A percentile compares a stretch with the other conserved stretches of the same genome.
Evolutionary conservation across 768 basidiomycete species (phyloP).

Genomic region (Zangia roseola): DNA sequence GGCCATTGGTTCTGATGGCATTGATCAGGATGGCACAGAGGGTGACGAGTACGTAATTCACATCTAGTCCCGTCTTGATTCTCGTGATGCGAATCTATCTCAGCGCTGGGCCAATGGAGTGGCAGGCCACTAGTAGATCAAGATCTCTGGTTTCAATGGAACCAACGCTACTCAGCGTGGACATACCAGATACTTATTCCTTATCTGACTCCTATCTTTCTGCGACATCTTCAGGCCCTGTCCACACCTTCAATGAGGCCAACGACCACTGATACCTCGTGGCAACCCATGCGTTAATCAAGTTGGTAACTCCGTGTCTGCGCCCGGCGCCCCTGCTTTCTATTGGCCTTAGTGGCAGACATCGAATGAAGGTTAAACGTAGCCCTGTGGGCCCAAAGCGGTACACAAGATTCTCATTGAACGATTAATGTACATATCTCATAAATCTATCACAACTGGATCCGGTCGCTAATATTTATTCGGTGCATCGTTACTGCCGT

Average conservation of each 20-base stretch:
- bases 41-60: conserved; percentile 69
- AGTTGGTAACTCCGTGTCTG: conserved; percentile 40
- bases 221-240: conserved; percentile 39
- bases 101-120: conserved; percentile 78
- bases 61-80: conserved; percentile 19
- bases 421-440: too few relatives aligned
- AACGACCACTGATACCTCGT: too few relatives aligned
- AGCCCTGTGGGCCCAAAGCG: conserved; percentile 71
- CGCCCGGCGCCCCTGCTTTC: conserved; percentile 47
- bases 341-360: conserved; percentile 63
- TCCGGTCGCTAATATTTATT: too few relatives aligned
- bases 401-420: too few relatives aligned
- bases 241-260: conserved; percentile 38
- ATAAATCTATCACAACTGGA: too few relatives aligned
- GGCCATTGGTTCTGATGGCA: conserved; percentile 80
- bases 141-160: conserved; percentile 75
- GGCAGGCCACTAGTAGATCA: conserved; percentile 88
- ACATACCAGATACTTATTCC: conserved; percentile 42
- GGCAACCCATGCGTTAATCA: conserved; percentile 29
- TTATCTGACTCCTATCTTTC: conserved; percentile 47
- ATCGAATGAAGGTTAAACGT: conserved; percentile 80
- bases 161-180: conserved; percentile 29
- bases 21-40: conserved; percentile 66
- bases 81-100: conserved; percentile 25
- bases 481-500: too few relatives aligned